Conservation (phyloP, 2,329 filamentous ascomycete genomes). For the Sclerotinia borealis region DNA sequence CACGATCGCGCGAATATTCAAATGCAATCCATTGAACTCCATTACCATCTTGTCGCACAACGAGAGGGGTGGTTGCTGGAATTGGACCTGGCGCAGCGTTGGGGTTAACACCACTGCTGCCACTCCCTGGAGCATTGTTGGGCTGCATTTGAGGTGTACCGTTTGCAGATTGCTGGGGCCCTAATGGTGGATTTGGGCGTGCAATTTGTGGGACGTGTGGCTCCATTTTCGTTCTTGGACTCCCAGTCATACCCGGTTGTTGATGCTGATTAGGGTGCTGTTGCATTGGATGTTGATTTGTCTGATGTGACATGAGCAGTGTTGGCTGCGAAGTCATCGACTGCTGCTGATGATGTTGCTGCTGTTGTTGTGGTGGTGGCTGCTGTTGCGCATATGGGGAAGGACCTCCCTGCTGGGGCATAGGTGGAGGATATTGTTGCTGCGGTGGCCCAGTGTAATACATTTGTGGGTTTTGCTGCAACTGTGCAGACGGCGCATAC, state of each 20-base stretch:
- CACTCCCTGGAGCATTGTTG: conserved; percentile 35
- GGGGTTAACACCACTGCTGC: conserved; percentile 62
- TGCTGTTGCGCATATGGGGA: conserved; percentile 55
- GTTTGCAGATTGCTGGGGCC: conserved; percentile 38
- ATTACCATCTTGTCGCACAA: conserved; percentile 90
- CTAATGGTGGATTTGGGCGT: conserved; percentile 47
- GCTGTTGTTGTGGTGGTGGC: conserved; percentile 36
- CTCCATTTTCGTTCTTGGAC: conserved; percentile 59
- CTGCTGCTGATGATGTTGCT: conserved; percentile 39
- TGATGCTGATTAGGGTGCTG: conserved; percentile 50
- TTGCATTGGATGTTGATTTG: conserved; percentile 52
- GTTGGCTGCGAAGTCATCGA: conserved; percentile 59
- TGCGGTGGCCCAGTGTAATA: conserved; percentile 53
- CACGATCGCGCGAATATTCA: conserved; percentile 91
- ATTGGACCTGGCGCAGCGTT: conserved; percentile 94
- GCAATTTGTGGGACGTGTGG: conserved; percentile 57
- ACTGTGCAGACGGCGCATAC: conserved; percentile 75
- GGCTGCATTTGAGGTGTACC: conserved; percentile 38
- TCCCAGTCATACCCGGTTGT: conserved; percentile 52
- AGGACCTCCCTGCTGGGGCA: conserved; percentile 59
- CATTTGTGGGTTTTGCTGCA: conserved; percentile 75
- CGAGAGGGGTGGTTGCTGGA: conserved; percentile 88
- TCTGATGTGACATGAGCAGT: conserved; percentile 60
- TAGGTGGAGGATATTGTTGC: conserved; percentile 55
- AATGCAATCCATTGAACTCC: conserved; percentile 99